A percentile compares a stretch with the other conserved stretches of the same genome.
Conservation (phyloP, 176 grass and related monocot genomes). For the Bromus sterilis region DNA sequence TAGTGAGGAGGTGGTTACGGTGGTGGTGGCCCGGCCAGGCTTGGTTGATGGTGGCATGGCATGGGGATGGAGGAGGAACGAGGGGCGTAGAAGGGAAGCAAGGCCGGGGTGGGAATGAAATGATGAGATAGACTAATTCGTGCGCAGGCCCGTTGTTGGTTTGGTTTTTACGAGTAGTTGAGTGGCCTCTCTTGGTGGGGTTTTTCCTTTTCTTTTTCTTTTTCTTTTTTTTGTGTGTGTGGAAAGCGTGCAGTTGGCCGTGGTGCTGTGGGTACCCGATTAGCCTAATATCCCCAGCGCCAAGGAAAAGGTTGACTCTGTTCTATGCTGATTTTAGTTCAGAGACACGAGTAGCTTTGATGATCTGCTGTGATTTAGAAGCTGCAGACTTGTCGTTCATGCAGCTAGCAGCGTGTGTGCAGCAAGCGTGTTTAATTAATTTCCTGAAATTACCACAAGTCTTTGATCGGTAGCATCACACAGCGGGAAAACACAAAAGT, state of each 20-base stretch:
- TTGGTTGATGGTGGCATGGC: not conserved
- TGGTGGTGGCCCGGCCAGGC: not conserved
- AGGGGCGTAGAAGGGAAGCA: conserved; percentile 39
- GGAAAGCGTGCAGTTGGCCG: not conserved
- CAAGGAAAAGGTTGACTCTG: not conserved
- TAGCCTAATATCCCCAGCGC: no score
- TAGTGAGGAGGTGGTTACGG: conserved; percentile 20
- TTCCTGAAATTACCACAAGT: not conserved
- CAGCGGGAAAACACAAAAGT: not conserved
- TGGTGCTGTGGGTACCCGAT: not conserved
- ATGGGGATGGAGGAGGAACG: not conserved
- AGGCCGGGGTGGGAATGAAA: not conserved
- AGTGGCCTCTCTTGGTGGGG: not conserved
- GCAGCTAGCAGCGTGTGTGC: no score
- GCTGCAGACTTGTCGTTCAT: not conserved
- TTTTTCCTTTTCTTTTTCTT: no score
- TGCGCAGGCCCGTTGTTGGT: not conserved
- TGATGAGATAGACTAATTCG: not conserved
- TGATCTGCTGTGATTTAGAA: not conserved
- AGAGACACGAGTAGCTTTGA: not conserved
- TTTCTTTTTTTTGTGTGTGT: no score
- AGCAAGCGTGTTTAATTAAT: no score
- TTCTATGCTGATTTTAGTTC: not conserved
- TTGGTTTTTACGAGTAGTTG: no score
- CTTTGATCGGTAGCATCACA: not conserved